Conservation (phyloP, 495 filamentous ascomycete species). For the Entonaema liquescens region DNA sequence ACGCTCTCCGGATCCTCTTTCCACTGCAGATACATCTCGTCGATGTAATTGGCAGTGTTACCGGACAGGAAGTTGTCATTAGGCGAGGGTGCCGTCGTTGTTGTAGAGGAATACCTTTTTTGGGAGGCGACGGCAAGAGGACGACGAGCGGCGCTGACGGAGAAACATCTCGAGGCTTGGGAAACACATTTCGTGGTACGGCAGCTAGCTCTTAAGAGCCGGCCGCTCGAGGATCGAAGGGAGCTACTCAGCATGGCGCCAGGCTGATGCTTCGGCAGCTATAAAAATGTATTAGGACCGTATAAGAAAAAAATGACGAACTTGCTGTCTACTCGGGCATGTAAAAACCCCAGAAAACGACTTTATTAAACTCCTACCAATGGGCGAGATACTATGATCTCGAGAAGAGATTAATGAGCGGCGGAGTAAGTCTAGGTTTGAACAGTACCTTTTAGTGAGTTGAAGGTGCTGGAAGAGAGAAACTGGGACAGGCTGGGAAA, state of each 20-base stretch:
- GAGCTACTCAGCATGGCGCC: conserved; percentile 63
- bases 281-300: conserved; percentile 36
- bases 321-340: conserved; percentile 32
- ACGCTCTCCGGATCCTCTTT: conserved; percentile 92
- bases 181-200: conserved; percentile 57
- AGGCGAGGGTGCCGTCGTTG: conserved; percentile 61
- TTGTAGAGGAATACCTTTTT: conserved; percentile 58
- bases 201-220: conserved; percentile 61
- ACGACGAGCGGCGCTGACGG: conserved; percentile 54
- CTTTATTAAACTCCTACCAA: conserved; percentile 41
- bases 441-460: conserved; percentile 25
- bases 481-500: conserved; percentile 32
- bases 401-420: conserved; percentile 51
- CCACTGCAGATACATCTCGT: conserved; percentile 99
- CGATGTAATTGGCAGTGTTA: conserved; percentile 96
- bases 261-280: conserved; percentile 46
- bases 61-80: conserved; percentile 95
- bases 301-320: conserved; percentile 9
- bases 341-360: conserved; percentile 27
- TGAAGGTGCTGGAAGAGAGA: conserved; percentile 32
- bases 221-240: conserved; percentile 57
- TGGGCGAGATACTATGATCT: conserved; percentile 33
- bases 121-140: conserved; percentile 60
- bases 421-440: conserved; percentile 62
- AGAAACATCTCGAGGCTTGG: conserved; percentile 53